Evolutionary conservation across 495 filamentous ascomycete species (phyloP), one percentile per base, ranked within the genome.

Genomic region (Penicillium herquei): DNA sequence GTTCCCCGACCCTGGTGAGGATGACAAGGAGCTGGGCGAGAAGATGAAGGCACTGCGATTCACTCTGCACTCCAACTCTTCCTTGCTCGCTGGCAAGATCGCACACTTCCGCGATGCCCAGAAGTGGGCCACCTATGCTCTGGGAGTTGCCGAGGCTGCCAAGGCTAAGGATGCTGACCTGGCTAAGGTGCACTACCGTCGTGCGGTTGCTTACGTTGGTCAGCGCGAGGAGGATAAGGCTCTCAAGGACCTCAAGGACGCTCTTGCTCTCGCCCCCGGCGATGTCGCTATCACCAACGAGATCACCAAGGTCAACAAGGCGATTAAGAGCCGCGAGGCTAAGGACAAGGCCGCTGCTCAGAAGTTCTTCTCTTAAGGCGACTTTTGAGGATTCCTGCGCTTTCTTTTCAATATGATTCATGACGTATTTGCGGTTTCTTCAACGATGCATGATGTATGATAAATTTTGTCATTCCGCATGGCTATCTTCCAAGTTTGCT

Each of bases 321-420:
- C 76, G 51, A 80, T 87, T 39, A 81, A 83, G 45, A 89, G 84
- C 49, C 82, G 87, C 62, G 77, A 83, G 57, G 87, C 87, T 67
- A 95, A 90, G 80, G 90, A 98, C 77, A 93, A 91, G 78, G 88
- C 85, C 33, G 88, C 87, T 30, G 94, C 91, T 66, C 84, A 84
- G 75, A 96, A 92, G 77, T 92, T 92, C 77, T 98, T 98, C 65
- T 67, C 80, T 14, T 85, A 55, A n/a, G 70, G 46, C 7, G 49
- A 39, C 49, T 34, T 42, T 52, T 45, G 26, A 55, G 51, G 39
- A 46, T 40, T 7, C 8, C 39, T 47, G 34, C 52, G n/a, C 13
- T 43, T 48, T 31, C 45, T 21, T 59, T 40, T 10, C 34, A 56
- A 63, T 53, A 65, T 37, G 69, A 70, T 62, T 73, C 69, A 75